Evolutionary conservation across 1,139 yeast genomes (phyloP).

Genomic region (Zygoascus sp.): DNA sequence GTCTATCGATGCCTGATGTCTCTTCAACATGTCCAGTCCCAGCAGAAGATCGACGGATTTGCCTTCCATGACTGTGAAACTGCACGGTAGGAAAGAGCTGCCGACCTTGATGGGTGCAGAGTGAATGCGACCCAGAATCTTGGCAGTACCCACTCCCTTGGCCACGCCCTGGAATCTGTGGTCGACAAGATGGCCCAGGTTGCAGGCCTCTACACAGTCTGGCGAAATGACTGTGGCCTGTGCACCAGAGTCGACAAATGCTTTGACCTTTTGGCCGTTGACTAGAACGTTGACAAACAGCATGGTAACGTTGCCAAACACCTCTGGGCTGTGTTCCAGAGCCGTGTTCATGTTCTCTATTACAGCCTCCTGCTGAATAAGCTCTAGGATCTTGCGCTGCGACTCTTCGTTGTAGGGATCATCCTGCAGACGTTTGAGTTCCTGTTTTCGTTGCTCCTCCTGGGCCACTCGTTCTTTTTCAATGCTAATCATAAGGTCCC

Average conservation of each 20-base stretch:
- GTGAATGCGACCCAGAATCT: constrained; percentile 79
- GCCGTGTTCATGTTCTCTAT: constrained; percentile 78
- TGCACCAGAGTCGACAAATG: constrained; percentile 96
- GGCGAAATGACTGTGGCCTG: constrained; percentile 83
- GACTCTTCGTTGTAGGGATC: constrained; percentile 75
- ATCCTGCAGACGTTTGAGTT: constrained; percentile 47
- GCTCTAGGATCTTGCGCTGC: constrained; percentile 62
- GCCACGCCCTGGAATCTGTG: constrained; percentile 77
- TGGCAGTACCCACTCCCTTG: constrained; percentile 81
- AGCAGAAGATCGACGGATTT: constrained; percentile 42
- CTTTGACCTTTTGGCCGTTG: constrained; percentile 76
- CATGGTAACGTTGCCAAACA: constrained; percentile 80
- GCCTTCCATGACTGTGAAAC: constrained; percentile 77
- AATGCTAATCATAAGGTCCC: constrained; percentile 41
- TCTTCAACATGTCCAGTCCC: constrained; percentile 77
- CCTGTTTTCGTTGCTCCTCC: constrained; percentile 41
- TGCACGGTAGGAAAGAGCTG: constrained; percentile 62
- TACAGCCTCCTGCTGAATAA: constrained; percentile 66
- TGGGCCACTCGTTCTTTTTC: constrained; percentile 32
- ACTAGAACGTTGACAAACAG: constrained; percentile 71
- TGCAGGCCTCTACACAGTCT: constrained; percentile 65
- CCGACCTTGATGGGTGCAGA: constrained; percentile 84
- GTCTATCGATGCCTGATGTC: constrained; percentile 83
- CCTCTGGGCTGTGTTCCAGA: constrained; percentile 83
- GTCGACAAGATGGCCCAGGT: constrained; percentile 72